Evolutionary conservation across 495 filamentous ascomycete species (phyloP), one percentile per base, ranked within the genome.

Genomic region (Aspergillus sparsus): DNA sequence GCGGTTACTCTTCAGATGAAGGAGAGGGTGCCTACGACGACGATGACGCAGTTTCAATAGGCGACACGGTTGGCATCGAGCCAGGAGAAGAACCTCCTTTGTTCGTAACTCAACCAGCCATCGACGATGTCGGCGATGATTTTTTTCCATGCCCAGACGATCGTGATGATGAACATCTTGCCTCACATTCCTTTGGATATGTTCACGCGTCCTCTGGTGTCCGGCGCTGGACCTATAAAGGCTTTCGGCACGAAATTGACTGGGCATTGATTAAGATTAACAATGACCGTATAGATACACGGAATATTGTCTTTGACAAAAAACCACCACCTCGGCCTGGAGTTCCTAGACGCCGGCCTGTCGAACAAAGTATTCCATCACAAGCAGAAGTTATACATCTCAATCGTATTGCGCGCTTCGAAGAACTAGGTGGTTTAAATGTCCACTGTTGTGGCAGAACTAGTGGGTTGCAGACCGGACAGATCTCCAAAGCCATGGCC

Each of bases 381-480:
- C 72, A 66, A 55, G 58, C 62, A 8, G 68, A 73, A 21, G 65
- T 73, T 6, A 79, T 80, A 21, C 69, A 73, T 54, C 67, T 80
- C 35, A 76, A 72, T 32, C 68, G 74, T 52, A 72, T 80, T 16
- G 74, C 76, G 31, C 70, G 72, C n/a, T 68, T 80, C 57, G 76
- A 80, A 67, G 77, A 80, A 15, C 79, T 97, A 10, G 85, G 87
- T 34, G 87, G 88, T 6, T 74, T 92, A 11, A 76, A 83, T 39
- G 93, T 98, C 0, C 92, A 96, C 68, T 94, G 91, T 71, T 88
- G 92, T 65, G 93, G 91, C n/a, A 87, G 94, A 11, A 97, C 93
- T 1, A 92, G 86, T 34, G 93, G 93, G 6, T 80, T 95, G 0
- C 87, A 92, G 71, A 84, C 78, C 0, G 93, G 93, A 0, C 77